Conservation (phyloP, 2,329 filamentous ascomycete genomes). For the Arthrinium puccinioides region DNA sequence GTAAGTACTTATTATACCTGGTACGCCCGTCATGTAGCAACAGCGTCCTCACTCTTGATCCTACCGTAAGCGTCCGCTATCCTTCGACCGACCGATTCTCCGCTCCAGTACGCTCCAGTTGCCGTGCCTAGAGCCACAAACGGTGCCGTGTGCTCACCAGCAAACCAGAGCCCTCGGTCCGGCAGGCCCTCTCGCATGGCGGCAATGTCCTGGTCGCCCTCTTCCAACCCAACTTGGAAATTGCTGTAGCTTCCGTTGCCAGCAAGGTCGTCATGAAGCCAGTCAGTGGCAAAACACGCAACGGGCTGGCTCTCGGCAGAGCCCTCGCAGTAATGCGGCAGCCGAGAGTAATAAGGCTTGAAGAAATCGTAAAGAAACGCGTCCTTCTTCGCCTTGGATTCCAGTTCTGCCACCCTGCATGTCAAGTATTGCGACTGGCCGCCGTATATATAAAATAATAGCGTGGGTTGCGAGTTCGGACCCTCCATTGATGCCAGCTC, state of each 20-base stretch:
- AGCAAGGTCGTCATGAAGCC: conserved; percentile 71
- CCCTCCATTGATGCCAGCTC: conserved; percentile 63
- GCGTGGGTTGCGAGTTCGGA: conserved; percentile 61
- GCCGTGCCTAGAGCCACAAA: conserved; percentile 85
- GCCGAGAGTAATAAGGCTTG: conserved; percentile 66
- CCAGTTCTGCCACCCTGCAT: conserved; percentile 30
- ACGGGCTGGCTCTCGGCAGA: conserved; percentile 54
- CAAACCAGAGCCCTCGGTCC: conserved; percentile 70
- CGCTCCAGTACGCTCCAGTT: conserved; percentile 73
- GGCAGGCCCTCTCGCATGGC: conserved; percentile 55
- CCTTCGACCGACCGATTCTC: conserved; percentile 5
- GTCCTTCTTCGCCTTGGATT: conserved; percentile 39
- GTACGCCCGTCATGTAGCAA: too few relatives aligned
- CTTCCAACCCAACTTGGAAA: conserved; percentile 68
- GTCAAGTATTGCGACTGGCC: conserved; percentile 51
- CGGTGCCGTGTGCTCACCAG: conserved; percentile 84
- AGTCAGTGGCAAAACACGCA: conserved; percentile 63
- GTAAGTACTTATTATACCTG: too few relatives aligned
- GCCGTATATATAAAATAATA: conserved; percentile 77
- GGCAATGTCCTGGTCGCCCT: conserved; percentile 66
- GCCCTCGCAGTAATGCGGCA: conserved; percentile 57
- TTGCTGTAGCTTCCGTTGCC: conserved; percentile 81
- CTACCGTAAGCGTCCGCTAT: conserved; percentile 6
- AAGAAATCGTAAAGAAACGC: conserved; percentile 59
- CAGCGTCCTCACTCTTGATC: neutral